Evolutionary conservation across 257 asterid genomes (phyloP).

Genomic region (Ilex asprella): DNA sequence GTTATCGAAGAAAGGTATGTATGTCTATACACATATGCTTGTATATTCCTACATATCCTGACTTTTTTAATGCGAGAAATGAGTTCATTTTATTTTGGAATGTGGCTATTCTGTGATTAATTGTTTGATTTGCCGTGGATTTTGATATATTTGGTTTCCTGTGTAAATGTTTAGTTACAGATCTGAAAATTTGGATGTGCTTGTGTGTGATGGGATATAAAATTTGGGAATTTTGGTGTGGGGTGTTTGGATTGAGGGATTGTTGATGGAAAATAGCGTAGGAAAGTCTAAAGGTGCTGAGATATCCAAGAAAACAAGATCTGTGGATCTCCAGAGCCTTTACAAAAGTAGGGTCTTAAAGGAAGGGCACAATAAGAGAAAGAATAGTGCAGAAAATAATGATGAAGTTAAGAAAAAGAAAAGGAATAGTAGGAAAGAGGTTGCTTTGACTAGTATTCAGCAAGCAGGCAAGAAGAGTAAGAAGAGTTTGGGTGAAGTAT

Average conservation of each 20-base stretch:
- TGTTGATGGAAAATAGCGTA: constrained; percentile 70
- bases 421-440: constrained; percentile 52
- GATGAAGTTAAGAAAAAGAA: constrained; percentile 42
- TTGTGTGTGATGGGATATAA: constrained; percentile 27
- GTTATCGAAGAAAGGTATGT: constrained; percentile 42
- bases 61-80: constrained; percentile 13
- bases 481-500: constrained; percentile 35
- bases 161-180: constrained; percentile 53
- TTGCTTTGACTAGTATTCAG: constrained; percentile 43
- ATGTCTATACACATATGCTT: constrained; percentile 3
- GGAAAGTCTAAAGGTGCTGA: constrained; percentile 46
- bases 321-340: constrained; percentile 77
- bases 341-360: constrained; percentile 44
- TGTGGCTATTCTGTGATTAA: constrained; percentile 10
- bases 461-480: constrained; percentile 47
- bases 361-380: constrained; percentile 31
- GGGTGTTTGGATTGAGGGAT: constrained; percentile 41
- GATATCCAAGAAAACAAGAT: constrained; percentile 63
- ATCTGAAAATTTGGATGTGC: constrained; percentile 47
- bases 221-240: constrained; percentile 12
- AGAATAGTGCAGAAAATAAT: constrained; percentile 27
- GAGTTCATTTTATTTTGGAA: constrained; percentile 15
- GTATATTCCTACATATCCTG: constrained; percentile 12
- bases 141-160: constrained; percentile 2
- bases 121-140: constrained; percentile 1